Percentiles rank a stretch among this genome's conserved stretches.
phyloP scores from a whole-genome alignment of 139 green algal genomes.

The Nannochloris sp. region DNA sequence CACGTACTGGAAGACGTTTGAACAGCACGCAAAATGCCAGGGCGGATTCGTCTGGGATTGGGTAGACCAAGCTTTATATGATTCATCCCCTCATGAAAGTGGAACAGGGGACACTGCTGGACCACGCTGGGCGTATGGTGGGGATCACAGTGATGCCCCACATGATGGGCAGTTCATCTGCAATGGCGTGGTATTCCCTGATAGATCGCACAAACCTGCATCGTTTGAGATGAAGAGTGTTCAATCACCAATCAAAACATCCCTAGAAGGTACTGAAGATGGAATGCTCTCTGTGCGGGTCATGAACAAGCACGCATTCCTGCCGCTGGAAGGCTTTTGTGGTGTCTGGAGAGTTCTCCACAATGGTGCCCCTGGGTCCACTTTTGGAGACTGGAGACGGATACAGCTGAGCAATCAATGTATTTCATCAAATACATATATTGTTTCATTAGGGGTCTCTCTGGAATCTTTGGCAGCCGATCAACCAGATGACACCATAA shows the following conservation, averaged over 20 bases:
- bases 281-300: no score
- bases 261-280: no score
- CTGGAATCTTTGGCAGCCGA: no score
- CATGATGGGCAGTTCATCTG: constrained; percentile 88
- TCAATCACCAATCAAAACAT: constrained; percentile 24
- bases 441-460: no score
- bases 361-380: no score
- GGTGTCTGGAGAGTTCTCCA: no score
- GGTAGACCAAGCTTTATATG: constrained; percentile 79
- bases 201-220: constrained; percentile 66
- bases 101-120: not conserved
- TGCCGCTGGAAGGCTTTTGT: no score
- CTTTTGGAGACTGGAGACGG: no score
- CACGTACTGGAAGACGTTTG: constrained; percentile 83
- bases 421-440: no score
- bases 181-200: constrained; percentile 87
- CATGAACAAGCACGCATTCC: no score
- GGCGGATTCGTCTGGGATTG: constrained; percentile 99
- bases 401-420: no score
- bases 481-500: no score
- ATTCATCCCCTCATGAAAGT: constrained; percentile 1
- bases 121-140: constrained; percentile 81
- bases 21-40: constrained; percentile 47
- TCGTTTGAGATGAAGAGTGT: constrained; percentile 43
- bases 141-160: constrained; percentile 83